Percentiles rank a stretch among this genome's conserved stretches.
phyloP scores from a whole-genome alignment of 139 green algal species.

The Chlorella sorokiniana region DNA sequence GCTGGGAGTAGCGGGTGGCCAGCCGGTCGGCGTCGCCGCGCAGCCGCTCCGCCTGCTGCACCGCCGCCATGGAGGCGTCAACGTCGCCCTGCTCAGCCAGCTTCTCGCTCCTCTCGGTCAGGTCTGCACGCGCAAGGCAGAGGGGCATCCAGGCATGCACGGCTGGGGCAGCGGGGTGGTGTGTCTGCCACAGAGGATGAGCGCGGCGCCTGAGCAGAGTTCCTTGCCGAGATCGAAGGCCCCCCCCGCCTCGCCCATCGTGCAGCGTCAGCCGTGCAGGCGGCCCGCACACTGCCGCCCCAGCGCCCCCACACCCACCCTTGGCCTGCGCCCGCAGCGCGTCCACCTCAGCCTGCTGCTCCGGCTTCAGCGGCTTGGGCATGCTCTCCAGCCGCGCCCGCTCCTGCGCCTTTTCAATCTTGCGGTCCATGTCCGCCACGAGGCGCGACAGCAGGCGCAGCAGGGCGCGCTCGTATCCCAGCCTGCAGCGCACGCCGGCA shows the following conservation, averaged over 20 bases:
- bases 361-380: constrained; percentile 19
- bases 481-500: constrained; percentile 43
- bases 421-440: constrained; percentile 84
- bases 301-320: background rate
- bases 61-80: constrained; percentile 70
- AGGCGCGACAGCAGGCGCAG: constrained; percentile 72
- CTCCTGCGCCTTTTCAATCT: constrained; percentile 80
- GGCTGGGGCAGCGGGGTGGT: background rate
- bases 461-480: constrained; percentile 74
- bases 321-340: constrained; percentile 35
- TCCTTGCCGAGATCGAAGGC: no score
- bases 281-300: no score
- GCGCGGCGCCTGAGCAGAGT: no score
- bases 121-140: constrained; percentile 39
- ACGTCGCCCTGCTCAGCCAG: constrained; percentile 81
- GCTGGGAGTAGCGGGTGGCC: background rate
- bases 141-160: background rate
- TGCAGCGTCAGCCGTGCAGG: no score
- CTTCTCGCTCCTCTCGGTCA: constrained; percentile 56
- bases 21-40: background rate
- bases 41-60: constrained; percentile 54
- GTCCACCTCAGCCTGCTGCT: constrained; percentile 36
- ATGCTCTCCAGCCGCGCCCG: constrained; percentile 40
- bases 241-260: no score
- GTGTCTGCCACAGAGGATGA: background rate